Evolutionary conservation across 176 grass and related monocot species (phyloP).

Genomic region (Rhynchospora tenuis): DNA sequence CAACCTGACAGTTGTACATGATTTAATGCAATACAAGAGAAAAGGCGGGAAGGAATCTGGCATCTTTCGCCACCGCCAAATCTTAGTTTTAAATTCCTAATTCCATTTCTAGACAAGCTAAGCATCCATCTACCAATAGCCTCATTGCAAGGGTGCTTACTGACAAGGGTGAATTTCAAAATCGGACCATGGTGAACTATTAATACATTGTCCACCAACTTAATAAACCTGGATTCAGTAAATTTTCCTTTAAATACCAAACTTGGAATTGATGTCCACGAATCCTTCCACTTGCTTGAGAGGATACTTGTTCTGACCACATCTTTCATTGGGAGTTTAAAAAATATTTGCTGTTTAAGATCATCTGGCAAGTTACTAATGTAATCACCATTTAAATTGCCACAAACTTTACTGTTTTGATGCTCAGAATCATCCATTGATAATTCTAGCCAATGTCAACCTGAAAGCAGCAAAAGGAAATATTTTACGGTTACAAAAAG

Average conservation of each 20-base stretch:
- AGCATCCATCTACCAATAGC: slow-evolving; percentile 34
- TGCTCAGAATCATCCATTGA: no score
- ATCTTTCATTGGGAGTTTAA: slow-evolving; percentile 42
- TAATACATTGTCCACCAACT: slow-evolving; percentile 19
- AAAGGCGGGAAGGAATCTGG: slow-evolving; percentile 32
- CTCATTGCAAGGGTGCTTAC: background rate
- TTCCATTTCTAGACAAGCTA: slow-evolving; percentile 51
- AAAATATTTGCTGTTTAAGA: slow-evolving; percentile 44
- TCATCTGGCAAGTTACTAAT: slow-evolving; percentile 39
- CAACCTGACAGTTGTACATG: slow-evolving; percentile 6
- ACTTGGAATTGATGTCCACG: slow-evolving; percentile 40
- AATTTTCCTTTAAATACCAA: slow-evolving; percentile 27
- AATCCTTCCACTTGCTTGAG: slow-evolving; percentile 39
- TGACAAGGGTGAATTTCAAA: slow-evolving; percentile 27
- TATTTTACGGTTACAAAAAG: no score
- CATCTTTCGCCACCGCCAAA: background rate
- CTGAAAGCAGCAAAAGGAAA: no score
- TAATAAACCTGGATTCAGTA: background rate
- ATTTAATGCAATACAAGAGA: slow-evolving; percentile 27
- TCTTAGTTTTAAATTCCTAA: slow-evolving; percentile 18
- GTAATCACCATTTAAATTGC: slow-evolving; percentile 22
- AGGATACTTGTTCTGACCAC: slow-evolving; percentile 34
- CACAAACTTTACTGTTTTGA: no score
- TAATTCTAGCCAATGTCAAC: no score
- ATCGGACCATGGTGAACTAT: slow-evolving; percentile 36